Percentiles rank a stretch among this genome's conserved stretches.
Conservation (phyloP, 371 early-diverging fungal genomes). For the Parasitella parasitica region DNA sequence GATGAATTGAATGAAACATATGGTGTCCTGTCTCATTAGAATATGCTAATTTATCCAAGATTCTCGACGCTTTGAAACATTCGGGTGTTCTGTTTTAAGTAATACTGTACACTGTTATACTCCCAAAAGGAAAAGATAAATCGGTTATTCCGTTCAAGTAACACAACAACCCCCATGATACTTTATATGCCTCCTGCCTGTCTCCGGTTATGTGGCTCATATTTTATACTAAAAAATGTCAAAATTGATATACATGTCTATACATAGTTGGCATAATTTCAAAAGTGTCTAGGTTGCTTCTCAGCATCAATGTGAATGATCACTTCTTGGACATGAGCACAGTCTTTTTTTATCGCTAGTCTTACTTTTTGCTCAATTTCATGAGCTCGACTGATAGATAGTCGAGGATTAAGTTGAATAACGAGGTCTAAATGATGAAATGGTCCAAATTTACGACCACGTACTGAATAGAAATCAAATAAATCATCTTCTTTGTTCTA, state of each 20-base stretch:
- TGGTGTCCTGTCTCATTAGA: not conserved
- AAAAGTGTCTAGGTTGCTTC: constrained; percentile 23
- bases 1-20: not conserved
- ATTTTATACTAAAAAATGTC: not conserved
- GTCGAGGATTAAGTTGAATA: constrained; percentile 29
- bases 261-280: not conserved
- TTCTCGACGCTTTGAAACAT: not conserved
- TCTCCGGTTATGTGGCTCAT: not conserved
- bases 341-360: constrained; percentile 26
- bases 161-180: no score
- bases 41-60: not conserved
- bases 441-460: constrained; percentile 46
- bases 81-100: constrained; percentile 1
- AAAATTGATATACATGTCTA: not conserved
- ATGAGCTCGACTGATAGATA: constrained; percentile 29
- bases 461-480: constrained; percentile 36
- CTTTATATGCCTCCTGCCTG: no score
- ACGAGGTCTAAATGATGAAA: constrained; percentile 44
- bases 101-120: not conserved
- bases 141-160: not conserved
- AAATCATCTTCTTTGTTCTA: constrained; percentile 27
- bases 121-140: not conserved
- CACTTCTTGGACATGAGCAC: constrained; percentile 38
- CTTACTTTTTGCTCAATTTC: constrained; percentile 34
- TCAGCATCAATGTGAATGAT: constrained; percentile 36